Evolutionary conservation across 129 eudicot genomes (phyloP).

Genomic region (Deinandra increscens): DNA sequence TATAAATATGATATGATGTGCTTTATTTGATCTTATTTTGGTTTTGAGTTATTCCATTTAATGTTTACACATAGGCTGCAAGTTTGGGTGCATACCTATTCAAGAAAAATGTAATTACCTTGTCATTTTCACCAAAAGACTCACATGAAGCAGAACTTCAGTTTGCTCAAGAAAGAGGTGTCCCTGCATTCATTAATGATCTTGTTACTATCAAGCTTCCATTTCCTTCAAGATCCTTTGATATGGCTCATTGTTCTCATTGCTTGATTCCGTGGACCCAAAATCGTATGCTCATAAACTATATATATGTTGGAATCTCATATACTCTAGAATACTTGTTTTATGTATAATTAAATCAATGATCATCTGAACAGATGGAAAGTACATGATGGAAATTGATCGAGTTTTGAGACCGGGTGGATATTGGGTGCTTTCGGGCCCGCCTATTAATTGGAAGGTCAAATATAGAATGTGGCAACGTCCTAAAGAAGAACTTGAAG

Average conservation of each 20-base stretch:
- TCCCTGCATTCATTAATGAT: slow-evolving; percentile 36
- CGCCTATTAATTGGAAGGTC: slow-evolving; percentile 44
- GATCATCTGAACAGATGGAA: slow-evolving; percentile 28
- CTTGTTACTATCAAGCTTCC: slow-evolving; percentile 33
- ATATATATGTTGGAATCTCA: neutral
- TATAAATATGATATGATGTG: neutral
- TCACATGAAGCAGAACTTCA: slow-evolving; percentile 34
- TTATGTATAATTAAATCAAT: neutral
- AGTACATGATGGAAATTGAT: slow-evolving; percentile 35
- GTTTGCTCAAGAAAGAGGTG: slow-evolving; percentile 49
- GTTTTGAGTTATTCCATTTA: neutral
- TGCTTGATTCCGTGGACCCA: slow-evolving; percentile 32
- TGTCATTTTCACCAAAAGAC: slow-evolving; percentile 35
- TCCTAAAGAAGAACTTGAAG: slow-evolving; percentile 39
- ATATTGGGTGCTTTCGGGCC: slow-evolving; percentile 52
- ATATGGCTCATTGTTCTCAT: slow-evolving; percentile 37
- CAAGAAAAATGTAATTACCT: slow-evolving; percentile 35
- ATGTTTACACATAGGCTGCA: slow-evolving; percentile 24
- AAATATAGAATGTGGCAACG: slow-evolving; percentile 38
- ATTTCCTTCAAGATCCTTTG: slow-evolving; percentile 37
- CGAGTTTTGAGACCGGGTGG: slow-evolving; percentile 46
- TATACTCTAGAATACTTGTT: slow-evolving; percentile 8
- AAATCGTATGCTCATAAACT: slow-evolving; percentile 20
- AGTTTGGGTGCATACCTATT: slow-evolving; percentile 32
- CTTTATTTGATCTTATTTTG: neutral